These are phyloP conservation scores for Xerocomellus dryophilus DNA, from an alignment of 768 basidiomycete genomes.

Conservation along the genomic window DNA sequence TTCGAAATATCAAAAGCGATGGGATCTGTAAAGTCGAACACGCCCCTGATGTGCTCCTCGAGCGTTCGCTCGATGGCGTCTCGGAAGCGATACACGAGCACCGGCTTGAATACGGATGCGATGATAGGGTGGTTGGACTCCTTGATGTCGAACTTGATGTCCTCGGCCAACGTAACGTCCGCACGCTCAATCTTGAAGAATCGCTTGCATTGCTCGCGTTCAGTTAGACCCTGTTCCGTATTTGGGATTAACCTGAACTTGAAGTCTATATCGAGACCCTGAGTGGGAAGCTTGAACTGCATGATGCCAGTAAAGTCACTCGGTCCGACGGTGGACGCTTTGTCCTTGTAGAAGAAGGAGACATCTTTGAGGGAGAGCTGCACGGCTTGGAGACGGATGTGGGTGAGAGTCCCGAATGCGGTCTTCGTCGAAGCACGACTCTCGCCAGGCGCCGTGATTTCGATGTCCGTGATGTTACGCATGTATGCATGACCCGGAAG, in stretches of 20 bases:
- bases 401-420: constrained; percentile 60
- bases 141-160: constrained; percentile 51
- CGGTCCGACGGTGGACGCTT: constrained; percentile 50
- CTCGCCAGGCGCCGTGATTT: constrained; percentile 44
- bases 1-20: constrained; percentile 57
- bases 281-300: constrained; percentile 57
- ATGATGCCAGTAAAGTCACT: constrained; percentile 60
- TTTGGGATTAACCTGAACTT: constrained; percentile 62
- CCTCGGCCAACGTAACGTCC: constrained; percentile 52
- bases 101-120: constrained; percentile 58
- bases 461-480: constrained; percentile 65
- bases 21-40: constrained; percentile 52
- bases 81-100: constrained; percentile 54
- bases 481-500: constrained; percentile 70
- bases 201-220: constrained; percentile 44
- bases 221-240: constrained; percentile 37
- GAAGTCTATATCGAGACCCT: constrained; percentile 68
- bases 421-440: constrained; percentile 39
- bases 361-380: constrained; percentile 62
- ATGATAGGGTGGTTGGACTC: constrained; percentile 64
- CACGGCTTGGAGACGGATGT: constrained; percentile 61
- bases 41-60: constrained; percentile 49
- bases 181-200: constrained; percentile 61
- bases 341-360: constrained; percentile 74
- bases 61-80: constrained; percentile 60